A percentile compares a stretch with the other conserved stretches of the same genome.
Conservation (phyloP, 2,329 filamentous ascomycete genomes). For the Hortaea sp. region DNA sequence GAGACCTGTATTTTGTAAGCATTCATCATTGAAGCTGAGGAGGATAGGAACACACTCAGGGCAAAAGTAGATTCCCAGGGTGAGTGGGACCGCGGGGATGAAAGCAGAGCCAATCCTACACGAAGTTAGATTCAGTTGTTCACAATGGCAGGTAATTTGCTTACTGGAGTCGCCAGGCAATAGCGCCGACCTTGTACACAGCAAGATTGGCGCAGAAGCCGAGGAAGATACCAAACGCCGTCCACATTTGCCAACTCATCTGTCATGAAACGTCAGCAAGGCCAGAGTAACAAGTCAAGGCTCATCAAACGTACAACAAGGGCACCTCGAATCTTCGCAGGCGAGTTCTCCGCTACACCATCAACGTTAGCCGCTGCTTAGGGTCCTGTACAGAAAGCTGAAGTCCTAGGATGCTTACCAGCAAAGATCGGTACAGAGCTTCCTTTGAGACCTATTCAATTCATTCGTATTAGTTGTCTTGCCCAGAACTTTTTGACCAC, state of each 20-base stretch:
- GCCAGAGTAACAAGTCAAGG: no score
- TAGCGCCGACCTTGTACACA: slow-evolving; percentile 12
- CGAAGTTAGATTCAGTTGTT: no score
- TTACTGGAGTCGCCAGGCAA: slow-evolving; percentile 20
- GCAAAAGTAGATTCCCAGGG: slow-evolving; percentile 29
- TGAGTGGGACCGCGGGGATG: slow-evolving; percentile 23
- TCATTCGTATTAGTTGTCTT: no score
- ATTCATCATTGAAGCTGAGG: neutral
- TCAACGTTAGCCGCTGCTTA: no score
- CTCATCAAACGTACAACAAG: slow-evolving; percentile 19
- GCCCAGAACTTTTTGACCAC: no score
- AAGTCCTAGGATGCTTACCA: no score
- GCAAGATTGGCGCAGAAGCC: slow-evolving; percentile 28
- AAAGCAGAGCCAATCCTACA: slow-evolving; percentile 27
- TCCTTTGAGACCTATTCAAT: slow-evolving; percentile 21
- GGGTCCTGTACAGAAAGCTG: no score
- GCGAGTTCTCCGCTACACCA: slow-evolving; percentile 26
- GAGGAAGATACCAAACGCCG: slow-evolving; percentile 36
- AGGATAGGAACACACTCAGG: slow-evolving; percentile 28
- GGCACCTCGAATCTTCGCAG: slow-evolving; percentile 28
- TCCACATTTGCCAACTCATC: slow-evolving; percentile 38
- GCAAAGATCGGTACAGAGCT: slow-evolving; percentile 32
- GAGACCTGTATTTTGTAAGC: neutral
- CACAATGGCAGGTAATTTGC: no score
- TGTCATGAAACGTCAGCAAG: no score